Base-by-base conservation (phyloP, 192 early-diverging fungal species). In the Haplosporangium gracile region DNA sequence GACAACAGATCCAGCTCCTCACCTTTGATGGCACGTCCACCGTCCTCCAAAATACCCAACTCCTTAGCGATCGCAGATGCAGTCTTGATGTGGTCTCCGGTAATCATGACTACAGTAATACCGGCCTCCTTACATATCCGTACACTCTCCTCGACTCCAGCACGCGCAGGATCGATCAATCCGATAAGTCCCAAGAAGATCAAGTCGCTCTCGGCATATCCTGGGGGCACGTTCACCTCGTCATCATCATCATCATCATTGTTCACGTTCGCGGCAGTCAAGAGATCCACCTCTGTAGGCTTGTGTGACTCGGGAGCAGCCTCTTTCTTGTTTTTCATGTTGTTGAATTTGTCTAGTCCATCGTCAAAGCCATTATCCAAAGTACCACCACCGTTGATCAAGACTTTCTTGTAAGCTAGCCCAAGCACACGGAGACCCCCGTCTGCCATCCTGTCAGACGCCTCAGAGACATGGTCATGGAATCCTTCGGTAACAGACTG, bases 101-200 rank as follows among this genome's bases (percentile, higher is more conserved):
- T 99, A 73, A 99, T 97, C 98, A 99, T 99, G 34, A 97, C 92
- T 6, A 99, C 98, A 65, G 93, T 94, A 88, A 99, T 97, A 13
- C 98, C 98, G 8, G 98, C 98, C n/a, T 90, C 71, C 81, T 97
- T 95, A 88, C 98, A 98, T 60, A 91, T 93, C 2, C 83, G 89
- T 29, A 99, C 93, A 81, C 93, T 93, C 78, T 96, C 96, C 51
- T 93, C 89, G 32, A 98, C 97, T 34, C 97, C 97, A 18, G 88
- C 87, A 75, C 95, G 93, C 0, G 97, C 96, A 24, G 98, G 98
- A 85, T 99, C 98, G 74, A 97, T 97, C 70, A 99, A 88, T 8
- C 97, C 98, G 83, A 98, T 95, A 34, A 99, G 88, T 0, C 98
- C 98, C 32, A 97, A 89, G 90, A 99, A 99, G 5, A 90, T 89